Conservation (phyloP, 305 asterid species). For the Fraxinus albicans region DNA sequence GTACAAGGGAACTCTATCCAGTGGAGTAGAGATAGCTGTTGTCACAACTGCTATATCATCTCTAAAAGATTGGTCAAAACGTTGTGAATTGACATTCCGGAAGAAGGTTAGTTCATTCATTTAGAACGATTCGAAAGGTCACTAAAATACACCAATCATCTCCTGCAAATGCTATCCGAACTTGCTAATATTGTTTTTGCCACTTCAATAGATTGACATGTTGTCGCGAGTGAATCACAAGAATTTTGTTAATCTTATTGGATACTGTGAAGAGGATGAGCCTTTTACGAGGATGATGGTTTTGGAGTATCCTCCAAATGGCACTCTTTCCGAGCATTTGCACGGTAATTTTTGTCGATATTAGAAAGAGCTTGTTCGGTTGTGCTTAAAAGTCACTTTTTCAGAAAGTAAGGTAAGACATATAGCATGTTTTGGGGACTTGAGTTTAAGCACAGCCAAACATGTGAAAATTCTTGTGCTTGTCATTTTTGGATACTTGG, state of each 20-base stretch:
- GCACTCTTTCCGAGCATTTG: conserved; percentile 78
- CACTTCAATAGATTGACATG: conserved; percentile 55
- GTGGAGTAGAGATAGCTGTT: conserved; percentile 93
- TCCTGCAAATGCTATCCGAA: neutral
- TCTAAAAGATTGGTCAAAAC: conserved; percentile 64
- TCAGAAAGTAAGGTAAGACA: neutral
- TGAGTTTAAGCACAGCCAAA: neutral
- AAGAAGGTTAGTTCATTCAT: conserved; percentile 58
- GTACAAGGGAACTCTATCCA: conserved; percentile 94
- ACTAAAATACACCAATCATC: neutral
- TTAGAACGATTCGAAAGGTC: neutral
- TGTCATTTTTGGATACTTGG: neutral
- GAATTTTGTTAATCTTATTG: conserved; percentile 81
- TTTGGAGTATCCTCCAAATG: conserved; percentile 92
- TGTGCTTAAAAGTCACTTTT: neutral
- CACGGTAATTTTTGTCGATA: conserved; percentile 56
- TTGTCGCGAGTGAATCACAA: conserved; percentile 90
- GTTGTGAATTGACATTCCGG: conserved; percentile 71
- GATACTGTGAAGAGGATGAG: conserved; percentile 86
- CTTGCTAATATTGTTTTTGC: conserved; percentile 13
- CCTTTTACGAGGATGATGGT: conserved; percentile 97
- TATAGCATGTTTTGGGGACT: neutral
- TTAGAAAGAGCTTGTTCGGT: neutral
- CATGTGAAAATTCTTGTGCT: neutral
- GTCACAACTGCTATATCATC: conserved; percentile 63